Percentiles rank a stretch among this genome's conserved stretches.
Evolutionary conservation across 345 rosid genomes (phyloP).

Genomic region (Aurinia saxatilis): DNA sequence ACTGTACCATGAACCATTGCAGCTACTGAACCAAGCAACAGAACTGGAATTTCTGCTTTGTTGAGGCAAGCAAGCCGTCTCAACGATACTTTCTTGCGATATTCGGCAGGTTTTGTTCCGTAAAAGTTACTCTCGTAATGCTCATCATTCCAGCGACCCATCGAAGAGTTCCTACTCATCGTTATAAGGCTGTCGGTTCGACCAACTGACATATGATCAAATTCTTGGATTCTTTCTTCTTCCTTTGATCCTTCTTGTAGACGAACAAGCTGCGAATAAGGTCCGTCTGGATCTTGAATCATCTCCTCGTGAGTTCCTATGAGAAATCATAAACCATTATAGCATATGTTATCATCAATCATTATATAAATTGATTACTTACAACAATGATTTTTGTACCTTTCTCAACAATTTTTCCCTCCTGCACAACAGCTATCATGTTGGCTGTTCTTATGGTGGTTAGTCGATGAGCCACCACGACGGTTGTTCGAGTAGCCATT

Average conservation of each 20-base stretch:
- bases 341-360: not conserved
- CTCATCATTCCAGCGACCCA: not conserved
- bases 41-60: conserved; percentile 20
- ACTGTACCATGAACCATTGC: conserved; percentile 48
- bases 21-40: conserved; percentile 45
- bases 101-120: not conserved
- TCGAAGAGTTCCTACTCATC: not conserved
- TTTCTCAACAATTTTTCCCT: conserved; percentile 40
- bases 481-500: conserved; percentile 39
- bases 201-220: not conserved
- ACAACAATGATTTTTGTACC: not conserved
- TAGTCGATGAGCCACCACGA: conserved; percentile 49
- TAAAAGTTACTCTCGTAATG: not conserved
- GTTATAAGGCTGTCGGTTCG: not conserved
- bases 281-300: conserved; percentile 4
- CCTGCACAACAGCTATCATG: conserved; percentile 45
- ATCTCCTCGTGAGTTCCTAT: conserved; percentile 14
- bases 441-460: conserved; percentile 48
- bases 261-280: not conserved
- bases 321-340: not conserved
- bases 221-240: not conserved
- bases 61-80: conserved; percentile 1
- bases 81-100: not conserved
- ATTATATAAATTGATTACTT: not conserved
- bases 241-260: conserved; percentile 6